A percentile compares a stretch with the other conserved stretches of the same genome.
Evolutionary conservation across 257 asterid species (phyloP).

Genomic region (Cordia subcordata): DNA sequence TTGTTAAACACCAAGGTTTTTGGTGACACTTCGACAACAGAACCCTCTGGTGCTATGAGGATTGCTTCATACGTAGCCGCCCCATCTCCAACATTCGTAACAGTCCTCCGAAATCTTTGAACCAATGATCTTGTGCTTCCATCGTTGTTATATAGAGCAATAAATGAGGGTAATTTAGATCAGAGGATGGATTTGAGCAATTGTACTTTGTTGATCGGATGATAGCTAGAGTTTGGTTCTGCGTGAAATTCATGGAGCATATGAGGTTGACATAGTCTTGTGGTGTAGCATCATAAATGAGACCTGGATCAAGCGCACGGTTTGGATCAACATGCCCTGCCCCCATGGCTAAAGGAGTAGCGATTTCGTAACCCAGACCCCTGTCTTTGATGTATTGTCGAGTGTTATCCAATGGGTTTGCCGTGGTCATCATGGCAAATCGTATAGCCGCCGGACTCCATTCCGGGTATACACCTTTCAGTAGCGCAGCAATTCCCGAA

Average conservation of each 20-base stretch:
- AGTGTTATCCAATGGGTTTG: slow-evolving; percentile 30
- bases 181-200: slow-evolving; percentile 23
- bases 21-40: slow-evolving; percentile 19
- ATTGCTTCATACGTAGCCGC: slow-evolving; percentile 16
- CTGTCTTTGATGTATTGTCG: slow-evolving; percentile 12
- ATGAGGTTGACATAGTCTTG: slow-evolving; percentile 35
- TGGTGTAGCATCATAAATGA: slow-evolving; percentile 26
- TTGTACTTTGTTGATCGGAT: slow-evolving; percentile 14
- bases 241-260: slow-evolving; percentile 39
- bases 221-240: slow-evolving; percentile 25
- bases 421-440: slow-evolving; percentile 41
- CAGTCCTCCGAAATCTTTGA: slow-evolving; percentile 25
- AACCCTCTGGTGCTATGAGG: slow-evolving; percentile 17
- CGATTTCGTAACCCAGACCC: slow-evolving; percentile 8
- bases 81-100: slow-evolving; percentile 31
- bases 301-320: slow-evolving; percentile 42
- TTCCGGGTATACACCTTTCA: slow-evolving; percentile 34
- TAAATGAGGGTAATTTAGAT: slow-evolving; percentile 43
- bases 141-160: slow-evolving; percentile 14
- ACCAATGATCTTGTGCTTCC: background rate
- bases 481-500: slow-evolving; percentile 39
- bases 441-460: slow-evolving; percentile 48
- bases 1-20: slow-evolving; percentile 17
- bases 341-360: slow-evolving; percentile 39
- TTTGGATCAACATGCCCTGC: slow-evolving; percentile 45